Conservation (phyloP, 176 grass and related monocot genomes). For the Metroxylon sagu region DNA sequence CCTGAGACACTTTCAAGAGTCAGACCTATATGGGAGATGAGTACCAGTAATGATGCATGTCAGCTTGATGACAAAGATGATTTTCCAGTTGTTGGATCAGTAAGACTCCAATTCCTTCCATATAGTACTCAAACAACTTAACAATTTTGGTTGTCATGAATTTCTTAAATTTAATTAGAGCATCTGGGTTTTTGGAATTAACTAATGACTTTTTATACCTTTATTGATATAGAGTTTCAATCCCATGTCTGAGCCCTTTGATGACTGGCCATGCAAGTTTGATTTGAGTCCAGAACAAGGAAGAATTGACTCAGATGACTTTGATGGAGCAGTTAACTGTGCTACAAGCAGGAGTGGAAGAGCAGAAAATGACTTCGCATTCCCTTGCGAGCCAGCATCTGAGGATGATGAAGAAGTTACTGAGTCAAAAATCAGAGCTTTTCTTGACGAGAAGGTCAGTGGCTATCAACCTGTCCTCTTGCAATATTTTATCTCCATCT, state of each 20-base stretch:
- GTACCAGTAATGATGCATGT: slow-evolving; percentile 65
- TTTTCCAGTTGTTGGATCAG: slow-evolving; percentile 46
- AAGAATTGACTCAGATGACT: slow-evolving; percentile 34
- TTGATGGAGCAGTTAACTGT: slow-evolving; percentile 37
- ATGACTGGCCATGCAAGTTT: slow-evolving; percentile 71
- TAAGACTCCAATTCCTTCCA: slow-evolving; percentile 24
- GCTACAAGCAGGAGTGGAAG: slow-evolving; percentile 23
- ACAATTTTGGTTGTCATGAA: too few species aligned
- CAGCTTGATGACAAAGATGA: slow-evolving; percentile 66
- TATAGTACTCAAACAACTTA: too few species aligned
- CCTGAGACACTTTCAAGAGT: slow-evolving; percentile 35
- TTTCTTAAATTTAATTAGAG: too few species aligned
- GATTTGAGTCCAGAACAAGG: slow-evolving; percentile 36
- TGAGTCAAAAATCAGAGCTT: slow-evolving; percentile 90
- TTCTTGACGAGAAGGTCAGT: slow-evolving; percentile 90
- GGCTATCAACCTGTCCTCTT: not conserved
- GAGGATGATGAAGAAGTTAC: slow-evolving; percentile 72
- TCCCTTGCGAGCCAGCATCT: slow-evolving; percentile 46
- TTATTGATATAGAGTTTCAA: slow-evolving; percentile 58
- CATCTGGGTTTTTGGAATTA: too few species aligned
- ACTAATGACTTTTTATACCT: not conserved
- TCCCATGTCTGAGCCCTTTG: slow-evolving; percentile 80
- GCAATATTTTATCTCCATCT: too few species aligned
- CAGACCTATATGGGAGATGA: slow-evolving; percentile 62
- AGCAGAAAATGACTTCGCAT: slow-evolving; percentile 54